Evolutionary conservation across 2,329 filamentous ascomycete genomes (phyloP).

Genomic region (Colletotrichum godetiae): DNA sequence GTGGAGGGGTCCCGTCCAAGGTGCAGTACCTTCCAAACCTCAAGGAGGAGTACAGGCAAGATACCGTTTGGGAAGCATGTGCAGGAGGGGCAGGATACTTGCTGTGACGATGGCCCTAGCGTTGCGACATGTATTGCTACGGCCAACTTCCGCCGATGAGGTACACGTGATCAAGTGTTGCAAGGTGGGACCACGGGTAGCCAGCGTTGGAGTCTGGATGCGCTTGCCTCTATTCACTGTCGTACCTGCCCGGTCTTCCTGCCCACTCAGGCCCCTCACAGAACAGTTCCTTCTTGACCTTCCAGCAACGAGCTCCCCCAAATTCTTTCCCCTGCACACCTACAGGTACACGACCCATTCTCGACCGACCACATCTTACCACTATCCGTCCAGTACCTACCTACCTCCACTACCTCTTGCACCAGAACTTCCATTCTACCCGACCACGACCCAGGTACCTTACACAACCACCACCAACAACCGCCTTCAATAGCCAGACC

Average conservation of each 20-base stretch:
- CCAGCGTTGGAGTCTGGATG: conserved; percentile 22
- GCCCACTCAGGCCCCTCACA: conserved; percentile 4
- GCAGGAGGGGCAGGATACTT: conserved; percentile 32
- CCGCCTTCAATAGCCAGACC: neutral
- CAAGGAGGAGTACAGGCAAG: conserved; percentile 4
- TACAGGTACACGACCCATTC: neutral
- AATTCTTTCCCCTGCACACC: neutral
- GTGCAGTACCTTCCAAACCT: neutral
- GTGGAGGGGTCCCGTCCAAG: conserved; percentile 18
- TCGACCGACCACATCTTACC: neutral
- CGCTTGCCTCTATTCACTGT: neutral
- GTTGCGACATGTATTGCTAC: neutral
- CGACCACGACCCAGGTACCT: neutral
- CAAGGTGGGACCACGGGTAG: conserved; percentile 6
- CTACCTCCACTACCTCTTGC: neutral
- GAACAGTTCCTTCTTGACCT: neutral
- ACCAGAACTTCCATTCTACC: neutral
- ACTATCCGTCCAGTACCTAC: neutral
- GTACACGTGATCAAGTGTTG: conserved; percentile 10
- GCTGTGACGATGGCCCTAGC: conserved; percentile 9
- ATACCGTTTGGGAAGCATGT: conserved; percentile 31
- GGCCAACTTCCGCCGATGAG: neutral
- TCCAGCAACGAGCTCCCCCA: neutral
- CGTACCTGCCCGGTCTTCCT: conserved; percentile 18
- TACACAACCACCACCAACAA: neutral